Evolutionary conservation across 2,329 filamentous ascomycete species (phyloP).

Genomic region (Falciphora oryzae): DNA sequence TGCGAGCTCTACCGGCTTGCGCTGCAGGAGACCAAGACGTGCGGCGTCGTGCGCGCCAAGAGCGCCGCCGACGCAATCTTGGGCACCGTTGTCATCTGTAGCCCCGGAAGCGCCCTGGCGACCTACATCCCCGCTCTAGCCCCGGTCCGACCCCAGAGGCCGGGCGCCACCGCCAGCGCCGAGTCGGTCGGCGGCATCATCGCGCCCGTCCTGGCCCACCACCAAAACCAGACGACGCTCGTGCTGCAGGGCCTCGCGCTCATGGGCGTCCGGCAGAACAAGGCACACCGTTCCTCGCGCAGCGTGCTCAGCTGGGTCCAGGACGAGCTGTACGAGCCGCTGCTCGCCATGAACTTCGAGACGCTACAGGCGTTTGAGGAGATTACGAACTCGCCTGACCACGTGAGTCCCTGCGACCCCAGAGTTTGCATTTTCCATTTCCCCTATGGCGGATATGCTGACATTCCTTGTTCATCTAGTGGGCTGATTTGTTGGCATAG

Average conservation of each 20-base stretch:
- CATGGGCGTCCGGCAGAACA: slow-evolving; percentile 77
- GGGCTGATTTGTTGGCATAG: slow-evolving; percentile 1
- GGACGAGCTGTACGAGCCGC: slow-evolving; percentile 66
- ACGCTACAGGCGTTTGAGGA: slow-evolving; percentile 78
- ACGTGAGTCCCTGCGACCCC: slow-evolving; percentile 31
- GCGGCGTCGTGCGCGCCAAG: slow-evolving; percentile 80
- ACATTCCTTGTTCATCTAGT: neutral
- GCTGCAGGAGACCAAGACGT: slow-evolving; percentile 63
- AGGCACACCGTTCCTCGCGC: slow-evolving; percentile 66
- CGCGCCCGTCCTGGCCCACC: slow-evolving; percentile 62
- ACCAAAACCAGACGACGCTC: slow-evolving; percentile 56
- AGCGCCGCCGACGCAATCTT: slow-evolving; percentile 59
- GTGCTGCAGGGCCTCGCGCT: slow-evolving; percentile 72
- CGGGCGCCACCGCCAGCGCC: slow-evolving; percentile 27
- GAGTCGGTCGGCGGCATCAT: slow-evolving; percentile 60
- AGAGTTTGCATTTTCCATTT: neutral
- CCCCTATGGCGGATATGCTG: neutral
- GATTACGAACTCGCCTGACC: slow-evolving; percentile 58
- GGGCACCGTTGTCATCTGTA: slow-evolving; percentile 76
- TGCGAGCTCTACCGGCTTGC: slow-evolving; percentile 75
- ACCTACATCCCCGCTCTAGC: slow-evolving; percentile 62
- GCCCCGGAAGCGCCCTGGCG: slow-evolving; percentile 60
- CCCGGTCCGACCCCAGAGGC: slow-evolving; percentile 34
- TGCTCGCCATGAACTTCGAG: slow-evolving; percentile 75
- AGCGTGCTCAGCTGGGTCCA: slow-evolving; percentile 75